These are phyloP conservation scores for Nematocida sp. DNA, from an alignment of 371 early-diverging fungal species.

Conservation along the genomic window DNA sequence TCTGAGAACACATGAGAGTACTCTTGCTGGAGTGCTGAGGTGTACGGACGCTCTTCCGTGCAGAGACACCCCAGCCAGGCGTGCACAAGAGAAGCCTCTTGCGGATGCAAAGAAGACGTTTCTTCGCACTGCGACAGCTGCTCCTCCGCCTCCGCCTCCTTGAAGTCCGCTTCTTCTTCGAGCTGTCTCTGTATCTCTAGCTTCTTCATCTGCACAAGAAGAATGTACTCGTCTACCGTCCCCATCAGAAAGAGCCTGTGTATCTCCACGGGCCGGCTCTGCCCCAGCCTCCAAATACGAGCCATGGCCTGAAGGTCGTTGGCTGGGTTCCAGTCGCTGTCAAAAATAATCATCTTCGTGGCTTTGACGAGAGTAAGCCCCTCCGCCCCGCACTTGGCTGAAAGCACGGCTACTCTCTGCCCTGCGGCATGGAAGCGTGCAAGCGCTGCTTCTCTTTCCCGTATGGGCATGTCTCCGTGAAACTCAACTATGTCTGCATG, in stretches of 20 bases:
- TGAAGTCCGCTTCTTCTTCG: conserved; percentile 19
- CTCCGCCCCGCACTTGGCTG: conserved; percentile 50
- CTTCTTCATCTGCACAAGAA: conserved; percentile 46
- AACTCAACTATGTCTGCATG: conserved; percentile 9
- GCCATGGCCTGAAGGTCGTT: conserved; percentile 86
- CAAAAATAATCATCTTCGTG: conserved; percentile 82
- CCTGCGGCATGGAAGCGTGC: conserved; percentile 17
- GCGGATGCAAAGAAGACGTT: background rate
- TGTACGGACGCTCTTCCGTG: conserved; percentile 1
- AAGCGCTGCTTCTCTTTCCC: conserved; percentile 17
- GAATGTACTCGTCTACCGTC: conserved; percentile 42
- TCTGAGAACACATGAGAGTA: conserved; percentile 30
- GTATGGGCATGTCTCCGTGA: conserved; percentile 43
- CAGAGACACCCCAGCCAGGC: conserved; percentile 28
- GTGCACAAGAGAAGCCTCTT: conserved; percentile 27
- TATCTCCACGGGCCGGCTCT: conserved; percentile 66
- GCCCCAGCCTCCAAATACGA: conserved; percentile 82
- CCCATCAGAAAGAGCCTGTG: conserved; percentile 51
- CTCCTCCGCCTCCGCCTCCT: conserved; percentile 28
- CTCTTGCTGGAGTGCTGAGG: background rate
- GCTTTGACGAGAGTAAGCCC: conserved; percentile 87
- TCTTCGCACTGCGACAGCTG: conserved; percentile 24
- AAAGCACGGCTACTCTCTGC: conserved; percentile 46
- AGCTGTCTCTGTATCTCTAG: conserved; percentile 35
- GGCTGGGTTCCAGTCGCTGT: conserved; percentile 91